Evolutionary conservation across 2,329 filamentous ascomycete species (phyloP), one percentile per base, ranked within the genome.

Genomic region (Monilinia fructigena): DNA sequence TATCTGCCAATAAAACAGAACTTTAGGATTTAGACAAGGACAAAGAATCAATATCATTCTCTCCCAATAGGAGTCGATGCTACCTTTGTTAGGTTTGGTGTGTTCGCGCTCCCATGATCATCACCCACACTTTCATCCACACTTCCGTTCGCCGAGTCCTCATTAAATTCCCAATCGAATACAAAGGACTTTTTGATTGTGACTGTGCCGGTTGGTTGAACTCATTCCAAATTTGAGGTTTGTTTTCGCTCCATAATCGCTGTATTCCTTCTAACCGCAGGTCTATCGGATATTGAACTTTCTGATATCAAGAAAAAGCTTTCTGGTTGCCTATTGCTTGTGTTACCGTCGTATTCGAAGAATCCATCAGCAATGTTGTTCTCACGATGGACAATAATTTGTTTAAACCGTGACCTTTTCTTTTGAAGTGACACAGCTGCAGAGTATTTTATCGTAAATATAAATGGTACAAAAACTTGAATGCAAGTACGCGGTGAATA

Each of bases 311-410:
- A 60, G 35, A 50, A 60, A 61, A 65, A 2, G 14, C 63, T 55
- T 55, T 55, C 50, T 23, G 45, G 23, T 16, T 60, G 63, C 63
- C 63, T 65, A 47, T 61, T 59, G 23, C 38, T 45, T 31, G 55
- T 65, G 55, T 60, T 16, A 65, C 63, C 23, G 47, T 61, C 63
- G 47, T 65, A 65, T 61, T 47, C 35, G 23, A 60, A 61, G 35
- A 60, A 50, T 4, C n/a, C 62, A 38, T 56, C 42, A 26, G 62
- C n/a, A 8, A 35, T 35, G 45, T 53, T 40, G 54, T 40, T 58
- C 31, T 55, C 48, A 16, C 23, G 52, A 56, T 56, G 28, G n/a
- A 54, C 55, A 20, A 48, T n/a, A 28, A 56, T 28, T 5, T 50
- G n/a, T 38, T 58, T 58, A 20, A 48, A 31, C 10, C 42, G 28